Conservation (phyloP, 208 protist species). For the Borovskyia barvae region DNA sequence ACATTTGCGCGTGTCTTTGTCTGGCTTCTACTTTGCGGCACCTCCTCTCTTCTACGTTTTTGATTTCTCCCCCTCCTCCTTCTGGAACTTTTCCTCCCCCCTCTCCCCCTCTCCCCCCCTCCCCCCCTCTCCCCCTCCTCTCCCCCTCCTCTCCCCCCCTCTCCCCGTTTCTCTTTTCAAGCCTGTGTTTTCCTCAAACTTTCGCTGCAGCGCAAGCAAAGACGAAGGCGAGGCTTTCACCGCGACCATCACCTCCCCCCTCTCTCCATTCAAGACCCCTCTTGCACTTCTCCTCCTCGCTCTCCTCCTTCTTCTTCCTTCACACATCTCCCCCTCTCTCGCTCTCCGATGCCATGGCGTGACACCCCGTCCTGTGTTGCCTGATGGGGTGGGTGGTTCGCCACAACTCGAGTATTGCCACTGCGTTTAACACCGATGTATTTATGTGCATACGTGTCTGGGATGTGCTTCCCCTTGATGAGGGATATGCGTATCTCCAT, state of each 20-base stretch:
- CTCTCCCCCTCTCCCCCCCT: background rate
- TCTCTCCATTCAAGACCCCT: background rate
- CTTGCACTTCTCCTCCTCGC: constrained; percentile 8
- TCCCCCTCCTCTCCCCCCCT: background rate
- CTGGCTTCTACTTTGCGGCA: no score
- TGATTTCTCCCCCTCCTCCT: background rate
- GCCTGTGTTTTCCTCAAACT: background rate
- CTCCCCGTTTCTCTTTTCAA: background rate
- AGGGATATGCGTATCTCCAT: background rate
- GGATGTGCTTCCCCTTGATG: background rate
- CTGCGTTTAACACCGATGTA: no score
- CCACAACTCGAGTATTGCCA: no score
- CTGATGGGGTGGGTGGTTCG: no score
- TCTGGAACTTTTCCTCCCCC: background rate
- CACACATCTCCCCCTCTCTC: background rate
- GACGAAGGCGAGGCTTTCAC: background rate
- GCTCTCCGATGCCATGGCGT: no score
- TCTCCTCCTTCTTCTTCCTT: constrained; percentile 3
- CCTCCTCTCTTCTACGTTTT: constrained; percentile 12
- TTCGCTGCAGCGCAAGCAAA: background rate
- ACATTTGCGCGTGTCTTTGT: no score
- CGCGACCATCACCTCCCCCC: background rate
- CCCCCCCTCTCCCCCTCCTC: background rate
- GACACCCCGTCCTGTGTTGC: no score
- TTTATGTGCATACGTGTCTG: constrained; percentile 1